Evolutionary conservation across 83 land plant species (phyloP).

Genomic region (Thuja plicata): DNA sequence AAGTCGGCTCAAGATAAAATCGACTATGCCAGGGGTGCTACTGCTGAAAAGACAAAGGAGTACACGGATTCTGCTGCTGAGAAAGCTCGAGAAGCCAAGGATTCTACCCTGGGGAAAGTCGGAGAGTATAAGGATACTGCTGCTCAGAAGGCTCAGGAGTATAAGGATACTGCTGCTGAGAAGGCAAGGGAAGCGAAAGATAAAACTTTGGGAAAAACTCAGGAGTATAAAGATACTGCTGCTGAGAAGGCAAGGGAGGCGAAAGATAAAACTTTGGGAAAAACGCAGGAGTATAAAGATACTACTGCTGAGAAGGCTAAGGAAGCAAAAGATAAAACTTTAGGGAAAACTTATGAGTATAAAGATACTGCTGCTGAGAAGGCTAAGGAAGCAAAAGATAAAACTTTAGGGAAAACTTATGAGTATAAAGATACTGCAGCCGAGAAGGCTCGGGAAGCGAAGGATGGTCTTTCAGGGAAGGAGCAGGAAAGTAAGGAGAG

Average conservation of each 20-base stretch:
- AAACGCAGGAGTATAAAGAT: conserved; percentile 27
- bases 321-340: conserved; percentile 19
- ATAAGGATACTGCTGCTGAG: conserved; percentile 13
- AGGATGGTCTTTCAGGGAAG: too few species aligned
- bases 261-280: conserved; percentile 21
- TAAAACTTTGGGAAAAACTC: neutral
- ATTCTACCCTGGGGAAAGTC: conserved; percentile 15
- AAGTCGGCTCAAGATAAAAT: neutral
- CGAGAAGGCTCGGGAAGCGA: too few species aligned
- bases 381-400: conserved; percentile 3
- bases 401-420: conserved; percentile 25
- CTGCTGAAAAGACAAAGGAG: conserved; percentile 23
- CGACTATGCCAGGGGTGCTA: conserved; percentile 11
- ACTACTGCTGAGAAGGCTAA: conserved; percentile 24
- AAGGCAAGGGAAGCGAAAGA: conserved; percentile 21
- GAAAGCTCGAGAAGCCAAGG: neutral
- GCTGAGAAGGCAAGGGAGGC: conserved; percentile 30
- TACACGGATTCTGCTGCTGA: conserved; percentile 17
- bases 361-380: conserved; percentile 17
- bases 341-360: conserved; percentile 30
- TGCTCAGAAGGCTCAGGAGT: conserved; percentile 26
- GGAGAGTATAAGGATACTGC: conserved; percentile 24
- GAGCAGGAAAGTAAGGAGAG: too few species aligned
- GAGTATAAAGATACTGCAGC: conserved; percentile 22
- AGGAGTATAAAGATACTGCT: neutral